Percentiles rank a stretch among this genome's conserved stretches.
Conservation (phyloP, 805 yeast genomes). For the Cyberlindnera samutprakarnensis region DNA sequence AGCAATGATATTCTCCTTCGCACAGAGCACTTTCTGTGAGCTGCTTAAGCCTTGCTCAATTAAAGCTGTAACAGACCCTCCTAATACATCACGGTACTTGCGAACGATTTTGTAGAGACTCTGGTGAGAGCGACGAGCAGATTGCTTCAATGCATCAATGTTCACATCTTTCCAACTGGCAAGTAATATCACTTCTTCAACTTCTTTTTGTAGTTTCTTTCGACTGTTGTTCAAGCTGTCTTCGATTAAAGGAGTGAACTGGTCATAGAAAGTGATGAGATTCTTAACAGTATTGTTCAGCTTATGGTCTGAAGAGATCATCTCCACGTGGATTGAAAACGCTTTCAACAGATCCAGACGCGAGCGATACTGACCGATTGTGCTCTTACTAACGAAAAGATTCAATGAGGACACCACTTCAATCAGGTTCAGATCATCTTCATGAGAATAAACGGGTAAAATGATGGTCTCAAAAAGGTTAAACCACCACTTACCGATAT, state of each 20-base stretch:
- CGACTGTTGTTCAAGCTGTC: constrained; percentile 38
- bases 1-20: constrained; percentile 4
- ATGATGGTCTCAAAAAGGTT: constrained; percentile 78
- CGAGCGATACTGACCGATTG: constrained; percentile 63
- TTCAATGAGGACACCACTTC: constrained; percentile 54
- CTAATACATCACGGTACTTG: constrained; percentile 63
- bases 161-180: constrained; percentile 98
- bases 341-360: constrained; percentile 59
- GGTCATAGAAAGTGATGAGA: constrained; percentile 56
- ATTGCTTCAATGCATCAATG: constrained; percentile 85
- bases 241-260: constrained; percentile 46
- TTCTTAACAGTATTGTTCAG: constrained; percentile 42
- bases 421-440: constrained; percentile 27
- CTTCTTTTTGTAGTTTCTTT: constrained; percentile 63
- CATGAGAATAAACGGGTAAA: constrained; percentile 31
- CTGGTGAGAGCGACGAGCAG: constrained; percentile 85
- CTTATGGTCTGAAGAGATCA: constrained; percentile 23
- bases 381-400: constrained; percentile 65
- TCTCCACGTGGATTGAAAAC: constrained; percentile 46
- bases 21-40: constrained; percentile 10
- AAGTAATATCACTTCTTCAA: constrained; percentile 74
- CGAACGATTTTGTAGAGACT: constrained; percentile 75
- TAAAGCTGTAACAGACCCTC: constrained; percentile 40
- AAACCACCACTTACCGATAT: constrained; percentile 84
- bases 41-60: constrained; percentile 55